These are phyloP conservation scores for Cladorrhinum samala DNA, from an alignment of 495 filamentous ascomycete genomes.

Conservation along the genomic window DNA sequence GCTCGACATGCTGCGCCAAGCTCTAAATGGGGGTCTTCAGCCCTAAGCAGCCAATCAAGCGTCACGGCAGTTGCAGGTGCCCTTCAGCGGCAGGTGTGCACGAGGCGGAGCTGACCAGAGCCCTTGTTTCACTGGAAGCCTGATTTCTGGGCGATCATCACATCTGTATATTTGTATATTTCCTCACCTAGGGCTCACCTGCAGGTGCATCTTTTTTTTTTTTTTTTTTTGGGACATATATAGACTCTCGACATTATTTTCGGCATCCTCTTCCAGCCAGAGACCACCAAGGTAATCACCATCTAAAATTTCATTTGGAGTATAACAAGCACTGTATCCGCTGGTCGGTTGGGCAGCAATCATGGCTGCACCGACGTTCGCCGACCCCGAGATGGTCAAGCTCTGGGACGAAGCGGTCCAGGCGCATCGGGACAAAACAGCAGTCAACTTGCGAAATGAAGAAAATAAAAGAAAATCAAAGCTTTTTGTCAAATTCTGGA, in stretches of 20 bases:
- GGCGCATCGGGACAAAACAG: neutral
- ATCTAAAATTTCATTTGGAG: neutral
- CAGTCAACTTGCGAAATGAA: neutral
- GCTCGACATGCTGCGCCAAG: neutral
- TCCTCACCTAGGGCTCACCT: no score
- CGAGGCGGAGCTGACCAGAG: neutral
- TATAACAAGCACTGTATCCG: neutral
- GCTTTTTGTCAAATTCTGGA: neutral
- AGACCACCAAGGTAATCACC: neutral
- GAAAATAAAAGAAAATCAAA: neutral
- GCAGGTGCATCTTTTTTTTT: neutral
- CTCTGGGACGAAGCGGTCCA: slow-evolving; percentile 2
- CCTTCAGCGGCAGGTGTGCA: neutral
- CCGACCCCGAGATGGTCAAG: neutral
- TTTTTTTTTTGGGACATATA: no score
- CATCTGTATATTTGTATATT: neutral
- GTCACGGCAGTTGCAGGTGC: neutral
- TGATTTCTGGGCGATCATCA: neutral
- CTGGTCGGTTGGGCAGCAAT: neutral
- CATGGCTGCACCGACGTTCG: neutral
- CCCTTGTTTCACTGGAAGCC: neutral
- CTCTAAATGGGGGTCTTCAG: neutral
- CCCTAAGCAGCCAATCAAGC: neutral
- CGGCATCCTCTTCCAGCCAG: no score
- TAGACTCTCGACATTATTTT: no score